Conservation (phyloP, 2,329 filamentous ascomycete species). For the Nemania sp. region DNA sequence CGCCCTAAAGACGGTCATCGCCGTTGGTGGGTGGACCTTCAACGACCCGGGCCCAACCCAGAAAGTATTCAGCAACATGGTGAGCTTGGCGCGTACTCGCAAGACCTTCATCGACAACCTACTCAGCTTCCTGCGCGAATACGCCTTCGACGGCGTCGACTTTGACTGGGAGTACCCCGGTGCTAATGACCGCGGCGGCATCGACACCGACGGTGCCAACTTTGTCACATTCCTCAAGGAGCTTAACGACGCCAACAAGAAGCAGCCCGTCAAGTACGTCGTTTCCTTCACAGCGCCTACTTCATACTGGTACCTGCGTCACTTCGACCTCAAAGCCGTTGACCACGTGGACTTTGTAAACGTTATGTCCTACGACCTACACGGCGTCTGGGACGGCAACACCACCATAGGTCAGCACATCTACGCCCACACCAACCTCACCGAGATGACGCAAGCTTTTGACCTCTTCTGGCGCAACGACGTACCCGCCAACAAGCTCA, state of each 20-base stretch:
- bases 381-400: neutral
- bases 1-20: conserved; percentile 42
- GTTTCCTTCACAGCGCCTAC: neutral
- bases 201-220: neutral
- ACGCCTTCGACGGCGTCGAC: conserved; percentile 8
- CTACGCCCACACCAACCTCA: neutral
- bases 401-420: neutral
- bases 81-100: neutral
- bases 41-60: conserved; percentile 41
- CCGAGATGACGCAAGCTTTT: neutral
- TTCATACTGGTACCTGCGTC: conserved; percentile 14
- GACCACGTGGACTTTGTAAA: neutral
- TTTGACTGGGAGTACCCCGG: conserved; percentile 16
- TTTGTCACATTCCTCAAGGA: neutral
- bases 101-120: neutral
- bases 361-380: conserved; percentile 1
- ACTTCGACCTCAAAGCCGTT: conserved; percentile 46
- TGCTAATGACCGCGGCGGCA: neutral
- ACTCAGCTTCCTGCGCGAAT: neutral
- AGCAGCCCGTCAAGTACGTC: neutral
- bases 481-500: neutral
- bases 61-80: neutral
- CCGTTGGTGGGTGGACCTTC: conserved; percentile 3
- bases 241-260: neutral
- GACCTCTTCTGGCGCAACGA: conserved; percentile 1